A percentile compares a stretch with the other conserved stretches of the same genome.
Conservation (phyloP, 192 early-diverging fungal species). For the Umbelopsis sp. region DNA sequence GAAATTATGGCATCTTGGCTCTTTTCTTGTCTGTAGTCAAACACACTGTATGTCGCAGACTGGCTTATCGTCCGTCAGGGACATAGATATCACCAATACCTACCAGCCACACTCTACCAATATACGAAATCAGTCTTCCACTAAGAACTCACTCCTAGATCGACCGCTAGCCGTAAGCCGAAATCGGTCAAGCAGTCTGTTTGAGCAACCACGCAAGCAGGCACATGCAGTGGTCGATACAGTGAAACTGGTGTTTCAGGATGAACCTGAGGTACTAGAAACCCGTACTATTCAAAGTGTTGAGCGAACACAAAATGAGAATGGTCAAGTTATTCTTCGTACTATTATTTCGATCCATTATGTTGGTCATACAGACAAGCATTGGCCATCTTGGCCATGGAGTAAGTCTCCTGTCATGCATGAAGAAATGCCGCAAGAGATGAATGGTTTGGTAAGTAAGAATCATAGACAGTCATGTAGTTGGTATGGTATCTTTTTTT, state of each 20-base stretch:
- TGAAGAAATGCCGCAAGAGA: slow-evolving; percentile 9
- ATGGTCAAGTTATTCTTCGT: background rate
- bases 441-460: background rate
- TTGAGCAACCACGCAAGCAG: background rate
- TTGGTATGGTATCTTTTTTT: no score
- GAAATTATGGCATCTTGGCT: background rate
- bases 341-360: background rate
- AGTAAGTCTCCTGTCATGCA: slow-evolving; percentile 13
- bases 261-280: slow-evolving; percentile 1
- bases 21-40: background rate
- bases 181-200: background rate
- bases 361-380: background rate
- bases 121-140: background rate
- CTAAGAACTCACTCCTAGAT: no score
- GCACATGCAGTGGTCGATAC: background rate
- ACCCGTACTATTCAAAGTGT: background rate
- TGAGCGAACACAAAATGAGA: background rate
- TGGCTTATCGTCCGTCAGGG: background rate
- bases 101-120: background rate
- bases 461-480: no score
- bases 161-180: background rate
- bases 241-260: background rate
- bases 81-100: background rate
- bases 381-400: slow-evolving; percentile 3
- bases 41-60: background rate